phyloP scores from a whole-genome alignment of 495 filamentous ascomycete genomes.

The Trichoderma erinaceum region DNA sequence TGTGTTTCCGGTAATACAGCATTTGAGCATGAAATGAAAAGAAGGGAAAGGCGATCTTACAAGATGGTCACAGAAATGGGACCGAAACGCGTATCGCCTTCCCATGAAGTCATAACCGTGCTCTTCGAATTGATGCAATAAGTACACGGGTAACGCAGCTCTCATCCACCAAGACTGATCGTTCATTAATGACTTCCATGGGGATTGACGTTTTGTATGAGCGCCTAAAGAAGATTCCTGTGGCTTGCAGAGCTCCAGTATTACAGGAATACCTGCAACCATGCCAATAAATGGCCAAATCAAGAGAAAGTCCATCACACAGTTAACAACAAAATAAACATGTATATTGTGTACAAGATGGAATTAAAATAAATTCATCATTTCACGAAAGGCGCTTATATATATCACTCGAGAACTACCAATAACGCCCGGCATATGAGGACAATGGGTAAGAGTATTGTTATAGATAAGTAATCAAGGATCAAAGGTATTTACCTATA shows the following conservation, averaged over 20 bases:
- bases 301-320: not conserved
- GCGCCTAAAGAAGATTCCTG: not conserved
- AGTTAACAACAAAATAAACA: not conserved
- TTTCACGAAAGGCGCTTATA: not conserved
- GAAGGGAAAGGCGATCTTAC: not conserved
- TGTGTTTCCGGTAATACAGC: not conserved
- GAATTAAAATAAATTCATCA: not conserved
- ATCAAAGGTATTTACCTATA: too few species aligned
- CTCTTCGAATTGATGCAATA: constrained; percentile 8
- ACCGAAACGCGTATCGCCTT: not conserved
- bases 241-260: not conserved
- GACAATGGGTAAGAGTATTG: too few species aligned
- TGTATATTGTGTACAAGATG: not conserved
- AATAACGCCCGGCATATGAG: too few species aligned
- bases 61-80: not conserved
- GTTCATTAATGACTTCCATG: not conserved
- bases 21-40: not conserved
- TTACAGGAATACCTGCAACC: not conserved
- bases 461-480: too few species aligned
- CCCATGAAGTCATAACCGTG: not conserved
- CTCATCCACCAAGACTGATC: not conserved
- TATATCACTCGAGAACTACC: too few species aligned
- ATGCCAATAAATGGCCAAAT: not conserved
- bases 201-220: not conserved
- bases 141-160: not conserved